A percentile compares a stretch with the other conserved stretches of the same genome.
Evolutionary conservation across 345 rosid species (phyloP).

Genomic region (Geranium rotundifolium): DNA sequence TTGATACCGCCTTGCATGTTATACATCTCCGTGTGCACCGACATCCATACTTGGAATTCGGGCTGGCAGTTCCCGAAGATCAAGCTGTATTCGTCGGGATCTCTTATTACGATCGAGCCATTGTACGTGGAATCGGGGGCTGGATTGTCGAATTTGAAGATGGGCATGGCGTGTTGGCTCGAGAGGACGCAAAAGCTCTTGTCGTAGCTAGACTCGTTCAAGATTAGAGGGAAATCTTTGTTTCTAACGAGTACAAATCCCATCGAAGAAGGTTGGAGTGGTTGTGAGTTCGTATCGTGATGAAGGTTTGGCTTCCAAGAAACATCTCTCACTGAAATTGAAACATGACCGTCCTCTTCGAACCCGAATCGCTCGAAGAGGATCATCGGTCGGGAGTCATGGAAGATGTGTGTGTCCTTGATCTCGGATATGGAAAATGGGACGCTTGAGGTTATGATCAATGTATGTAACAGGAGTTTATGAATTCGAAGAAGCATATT

Average conservation of each 20-base stretch:
- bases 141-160: slow-evolving; percentile 22
- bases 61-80: slow-evolving; percentile 41
- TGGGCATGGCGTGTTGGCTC: slow-evolving; percentile 18
- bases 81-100: slow-evolving; percentile 28
- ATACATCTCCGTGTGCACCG: slow-evolving; percentile 42
- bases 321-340: slow-evolving; percentile 19
- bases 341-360: slow-evolving; percentile 19
- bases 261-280: slow-evolving; percentile 24
- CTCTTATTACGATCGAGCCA: slow-evolving; percentile 14
- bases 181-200: slow-evolving; percentile 23
- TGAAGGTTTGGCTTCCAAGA: slow-evolving; percentile 17
- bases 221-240: slow-evolving; percentile 12
- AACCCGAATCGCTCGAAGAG: slow-evolving; percentile 42
- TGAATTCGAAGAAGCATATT: no score
- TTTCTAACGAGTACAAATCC: slow-evolving; percentile 32
- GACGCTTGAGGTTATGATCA: slow-evolving; percentile 17
- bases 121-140: slow-evolving; percentile 12
- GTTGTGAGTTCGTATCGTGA: background rate
- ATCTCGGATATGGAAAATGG: slow-evolving; percentile 27
- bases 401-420: slow-evolving; percentile 21
- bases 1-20: slow-evolving; percentile 20
- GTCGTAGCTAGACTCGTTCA: slow-evolving; percentile 13
- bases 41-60: slow-evolving; percentile 35
- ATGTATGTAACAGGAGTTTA: background rate
- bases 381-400: slow-evolving; percentile 31